Base-by-base conservation (phyloP, 2,329 filamentous ascomycete genomes). In the Reticulascus tulasneorum region DNA sequence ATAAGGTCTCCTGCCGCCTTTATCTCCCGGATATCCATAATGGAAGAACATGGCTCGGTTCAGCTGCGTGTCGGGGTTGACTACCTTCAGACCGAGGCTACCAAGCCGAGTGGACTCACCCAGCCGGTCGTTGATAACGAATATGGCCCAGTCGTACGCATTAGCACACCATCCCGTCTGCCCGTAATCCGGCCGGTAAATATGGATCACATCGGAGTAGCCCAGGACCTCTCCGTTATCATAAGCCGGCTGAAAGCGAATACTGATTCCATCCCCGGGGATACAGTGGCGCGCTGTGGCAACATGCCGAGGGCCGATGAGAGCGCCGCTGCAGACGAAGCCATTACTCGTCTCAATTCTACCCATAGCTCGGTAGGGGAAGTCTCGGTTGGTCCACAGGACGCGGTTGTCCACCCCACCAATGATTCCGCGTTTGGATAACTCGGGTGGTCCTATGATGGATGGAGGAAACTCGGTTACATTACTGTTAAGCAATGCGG, bases 251-350 rank as follows among this genome's bases (percentile, higher is more conserved):
- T 48, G 41, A 33, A 55, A 55, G 20, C 35, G 47, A 8, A 48
- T 37, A 18, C 37, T 37, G 12, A 45, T 42, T 8, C 47, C 45
- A n/a, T 32, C 35, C 7, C 7, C 21, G 6, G 47, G 46, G 17
- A 52, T 36, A 37, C 52, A 55, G 42, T 55, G 53, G 18, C 45
- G 45, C 4, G 53, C 53, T 2, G 51, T 56, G 4, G 48, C 43
- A 2, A 56, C 47, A 28, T 55, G 53, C n/a, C 53, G 52, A 12
- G 53, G 49, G 4, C 53, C 53, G 28, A 55, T 45, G 13, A 55
- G 40, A 6, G 51, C 48, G n/a, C 49, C 52, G 3, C 49, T 52
- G 42, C 52, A 55, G 28, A 40, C 45, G 17, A 46, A 37, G 5
- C 51, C 51, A 22, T 41, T 45, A 22, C 37, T 44, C 35, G 47